Evolutionary conservation across 2,329 filamentous ascomycete species (phyloP).

Genomic region (Paecilomyces dactylethromorphus): DNA sequence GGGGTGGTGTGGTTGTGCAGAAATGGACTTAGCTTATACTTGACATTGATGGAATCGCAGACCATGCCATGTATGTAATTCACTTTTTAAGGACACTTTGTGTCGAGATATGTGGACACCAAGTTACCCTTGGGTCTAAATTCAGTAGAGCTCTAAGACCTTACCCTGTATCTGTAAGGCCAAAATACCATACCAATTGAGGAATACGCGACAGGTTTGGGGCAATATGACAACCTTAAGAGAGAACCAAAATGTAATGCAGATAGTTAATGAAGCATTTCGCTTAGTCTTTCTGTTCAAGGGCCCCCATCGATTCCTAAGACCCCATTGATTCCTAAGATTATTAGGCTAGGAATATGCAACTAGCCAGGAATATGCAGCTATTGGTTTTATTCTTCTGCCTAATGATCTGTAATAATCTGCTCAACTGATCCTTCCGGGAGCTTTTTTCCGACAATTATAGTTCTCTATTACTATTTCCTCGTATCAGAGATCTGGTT

Average conservation of each 20-base stretch:
- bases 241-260: neutral
- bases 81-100: neutral
- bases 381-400: no score
- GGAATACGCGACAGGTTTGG: neutral
- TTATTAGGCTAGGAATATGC: no score
- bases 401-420: no score
- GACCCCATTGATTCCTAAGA: no score
- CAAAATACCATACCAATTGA: neutral
- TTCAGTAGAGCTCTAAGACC: neutral
- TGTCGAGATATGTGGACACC: neutral
- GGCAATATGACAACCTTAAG: neutral
- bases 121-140: neutral
- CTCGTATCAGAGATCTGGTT: no score
- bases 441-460: no score
- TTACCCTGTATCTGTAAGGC: neutral
- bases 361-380: no score
- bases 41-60: neutral
- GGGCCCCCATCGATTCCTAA: no score
- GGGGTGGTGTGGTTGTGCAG: slow-evolving; percentile 46
- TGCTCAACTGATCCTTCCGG: no score
- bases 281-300: no score
- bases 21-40: slow-evolving; percentile 33
- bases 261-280: neutral
- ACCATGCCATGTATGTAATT: neutral
- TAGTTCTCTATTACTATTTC: no score